Base-by-base conservation (phyloP, 176 grass and related monocot genomes). In the Juncus effusus region DNA sequence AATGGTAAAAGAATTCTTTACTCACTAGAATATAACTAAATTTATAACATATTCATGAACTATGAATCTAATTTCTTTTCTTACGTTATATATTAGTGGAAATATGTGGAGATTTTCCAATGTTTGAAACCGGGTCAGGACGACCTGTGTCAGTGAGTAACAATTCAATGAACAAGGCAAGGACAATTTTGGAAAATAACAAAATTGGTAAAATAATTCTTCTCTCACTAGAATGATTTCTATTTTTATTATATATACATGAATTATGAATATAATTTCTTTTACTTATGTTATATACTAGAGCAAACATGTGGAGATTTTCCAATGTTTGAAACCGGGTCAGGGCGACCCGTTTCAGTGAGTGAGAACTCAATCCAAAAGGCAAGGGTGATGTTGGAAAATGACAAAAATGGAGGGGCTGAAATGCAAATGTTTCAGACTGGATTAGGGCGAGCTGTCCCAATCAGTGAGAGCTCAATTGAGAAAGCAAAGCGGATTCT, bases 151-250 rank as follows among this genome's bases (percentile, higher is more conserved):
- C 56, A 36, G 61, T 85, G 51, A 70, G 67, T 45, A 42, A 71
- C 10, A 79, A 70, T 69, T 96, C 87, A 58, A 72, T 85, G 50
- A 10, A 79, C 70, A 96, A 87, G 36, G 81, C 84, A 87, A 64
- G 42, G 71, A 0, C 67, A 72, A 54, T 80, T 75, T 74, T 87
- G 42, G 73, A 75, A 64, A 40, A 54, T 37, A n/a, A 54, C 60
- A 42, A 56, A 12, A 56, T 9, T 69, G 51, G 50, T 69, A 57
- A n/a, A 3, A 38, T 38, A 40, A 35, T 13, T 63, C 54, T 7
- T 56, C 19, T 28, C 44, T 72, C 51, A 7, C 28, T 69, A 12
- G 38, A 52, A 47, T 19, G 19, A 65, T 47, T 16, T 47, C 40
- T 69, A 14, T 16, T 54, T 69, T 3, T 40, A 69, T 7, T 54